These are phyloP conservation scores for Colletotrichum costaricense DNA, from an alignment of 2,329 filamentous ascomycete genomes.

Conservation along the genomic window DNA sequence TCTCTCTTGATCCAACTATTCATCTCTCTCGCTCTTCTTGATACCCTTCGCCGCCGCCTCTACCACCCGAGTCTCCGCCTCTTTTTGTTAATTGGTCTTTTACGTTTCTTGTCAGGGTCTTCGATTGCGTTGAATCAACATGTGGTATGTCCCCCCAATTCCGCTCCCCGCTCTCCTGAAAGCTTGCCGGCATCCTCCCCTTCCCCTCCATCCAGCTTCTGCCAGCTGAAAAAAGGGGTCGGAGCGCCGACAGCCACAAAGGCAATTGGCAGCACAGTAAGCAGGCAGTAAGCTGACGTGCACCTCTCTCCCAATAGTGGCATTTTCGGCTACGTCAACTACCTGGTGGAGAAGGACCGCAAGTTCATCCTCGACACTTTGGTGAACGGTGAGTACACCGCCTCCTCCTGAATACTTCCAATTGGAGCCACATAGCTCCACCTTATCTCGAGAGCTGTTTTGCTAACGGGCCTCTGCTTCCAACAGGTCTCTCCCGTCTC, in stretches of 20 bases:
- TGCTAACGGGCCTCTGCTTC: slow-evolving; percentile 43
- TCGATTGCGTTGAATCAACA: slow-evolving; percentile 36
- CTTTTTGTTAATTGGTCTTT: slow-evolving; percentile 31
- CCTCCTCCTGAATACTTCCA: slow-evolving; percentile 29
- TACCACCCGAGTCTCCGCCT: neutral
- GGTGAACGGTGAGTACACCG: slow-evolving; percentile 81
- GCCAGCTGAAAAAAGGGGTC: slow-evolving; percentile 4
- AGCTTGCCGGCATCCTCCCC: slow-evolving; percentile 21
- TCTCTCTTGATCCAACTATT: slow-evolving; percentile 33
- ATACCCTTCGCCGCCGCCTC: slow-evolving; percentile 31
- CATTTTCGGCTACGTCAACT: slow-evolving; percentile 99
- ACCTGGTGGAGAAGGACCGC: slow-evolving; percentile 98
- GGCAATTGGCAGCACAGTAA: slow-evolving; percentile 24
- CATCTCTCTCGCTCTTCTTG: slow-evolving; percentile 35
- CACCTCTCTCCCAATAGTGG: slow-evolving; percentile 66
- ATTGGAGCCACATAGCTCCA: slow-evolving; percentile 23
- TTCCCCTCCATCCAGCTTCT: slow-evolving; percentile 7
- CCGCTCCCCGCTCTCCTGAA: slow-evolving; percentile 16
- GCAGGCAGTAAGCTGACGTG: slow-evolving; percentile 40
- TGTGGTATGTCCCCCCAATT: slow-evolving; percentile 39
- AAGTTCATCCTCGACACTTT: slow-evolving; percentile 96
- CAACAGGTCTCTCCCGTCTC: slow-evolving; percentile 88
- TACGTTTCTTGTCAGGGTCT: slow-evolving; percentile 23
- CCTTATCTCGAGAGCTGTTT: slow-evolving; percentile 16
- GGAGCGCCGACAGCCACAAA: neutral